A percentile compares a stretch with the other conserved stretches of the same genome.
Evolutionary conservation across 257 asterid genomes (phyloP).

Genomic region (Thymus mandschuricus): DNA sequence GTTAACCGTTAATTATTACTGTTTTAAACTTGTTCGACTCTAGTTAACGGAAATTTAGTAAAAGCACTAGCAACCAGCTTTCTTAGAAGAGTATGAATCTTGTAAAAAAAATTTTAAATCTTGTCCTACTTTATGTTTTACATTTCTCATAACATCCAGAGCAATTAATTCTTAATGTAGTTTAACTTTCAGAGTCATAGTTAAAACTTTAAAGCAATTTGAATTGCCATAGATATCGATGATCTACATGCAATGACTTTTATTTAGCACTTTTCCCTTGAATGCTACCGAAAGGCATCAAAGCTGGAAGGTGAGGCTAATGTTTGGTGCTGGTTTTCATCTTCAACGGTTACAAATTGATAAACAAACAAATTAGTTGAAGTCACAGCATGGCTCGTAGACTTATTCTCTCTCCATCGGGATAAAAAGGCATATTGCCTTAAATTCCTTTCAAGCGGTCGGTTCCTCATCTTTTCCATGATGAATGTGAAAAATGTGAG

Average conservation of each 20-base stretch:
- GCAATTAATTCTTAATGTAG: constrained; percentile 16
- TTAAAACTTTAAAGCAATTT: neutral
- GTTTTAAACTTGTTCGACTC: neutral
- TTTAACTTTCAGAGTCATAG: neutral
- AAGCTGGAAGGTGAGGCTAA: constrained; percentile 20
- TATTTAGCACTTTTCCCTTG: constrained; percentile 18
- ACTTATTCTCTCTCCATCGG: constrained; percentile 22
- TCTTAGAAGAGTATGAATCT: neutral
- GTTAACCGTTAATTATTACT: neutral
- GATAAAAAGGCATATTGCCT: constrained; percentile 26
- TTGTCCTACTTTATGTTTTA: neutral
- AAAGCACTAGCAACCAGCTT: neutral
- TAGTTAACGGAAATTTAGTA: neutral
- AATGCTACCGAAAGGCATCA: constrained; percentile 28
- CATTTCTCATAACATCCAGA: neutral
- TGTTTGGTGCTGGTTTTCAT: constrained; percentile 23
- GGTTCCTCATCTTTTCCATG: constrained; percentile 7
- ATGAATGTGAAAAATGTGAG: constrained; percentile 25
- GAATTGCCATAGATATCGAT: neutral
- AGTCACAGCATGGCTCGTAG: constrained; percentile 33
- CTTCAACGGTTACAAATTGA: constrained; percentile 22
- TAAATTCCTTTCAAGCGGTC: constrained; percentile 25
- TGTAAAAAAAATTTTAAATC: neutral
- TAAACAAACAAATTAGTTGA: constrained; percentile 27
- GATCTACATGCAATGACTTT: constrained; percentile 7